Evolutionary conservation across 2,329 filamentous ascomycete genomes (phyloP), one percentile per base, ranked within the genome.

Genomic region (Esteya vermicola): DNA sequence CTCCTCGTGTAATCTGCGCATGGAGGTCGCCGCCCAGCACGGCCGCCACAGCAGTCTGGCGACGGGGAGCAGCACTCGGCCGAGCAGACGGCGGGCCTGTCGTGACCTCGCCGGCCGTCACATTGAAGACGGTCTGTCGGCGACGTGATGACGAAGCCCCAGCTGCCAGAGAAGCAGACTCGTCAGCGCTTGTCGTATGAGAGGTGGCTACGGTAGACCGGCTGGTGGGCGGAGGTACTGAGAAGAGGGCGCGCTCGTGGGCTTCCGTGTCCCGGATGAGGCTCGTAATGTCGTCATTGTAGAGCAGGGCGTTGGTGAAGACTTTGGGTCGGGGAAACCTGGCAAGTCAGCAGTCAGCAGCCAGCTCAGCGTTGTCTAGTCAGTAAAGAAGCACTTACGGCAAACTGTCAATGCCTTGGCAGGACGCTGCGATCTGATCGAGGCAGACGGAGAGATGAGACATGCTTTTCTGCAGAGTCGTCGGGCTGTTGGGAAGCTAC

Each of bases 161-260:
- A 2, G 19, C 26, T 8, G 28, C 14, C 14, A 8, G 14, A 16
- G 28, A 6, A 16, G 28, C 9, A 5, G 12, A n/a, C 13, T 31
- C 28, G n/a, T 4, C n/a, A 26, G 13, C 13, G 25, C 25, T 26
- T 4, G n/a, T n/a, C n/a, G n/a, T n/a, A n/a, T n/a, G n/a, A n/a
- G n/a, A n/a, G 66, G 48, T 63, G 34, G 56, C 61, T 43, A 52
- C 57, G 9, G 37, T 9, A 21, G 53, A 59, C 67, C 6, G 63
- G 68, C 1, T 37, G 18, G 36, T 13, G 4, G 82, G 75, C 0
- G 83, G 77, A 1, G 89, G 86, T 1, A 94, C 79, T 28, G 89
- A 93, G 65, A 96, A 98, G 16, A 98, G 75, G 7, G 89, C 89
- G 52, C 88, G 81, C 59, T 98, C 91, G 62, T 96, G 89, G 19